These are phyloP conservation scores for Chaetomium fimeti DNA, from an alignment of 495 filamentous ascomycete genomes.

Conservation along the genomic window DNA sequence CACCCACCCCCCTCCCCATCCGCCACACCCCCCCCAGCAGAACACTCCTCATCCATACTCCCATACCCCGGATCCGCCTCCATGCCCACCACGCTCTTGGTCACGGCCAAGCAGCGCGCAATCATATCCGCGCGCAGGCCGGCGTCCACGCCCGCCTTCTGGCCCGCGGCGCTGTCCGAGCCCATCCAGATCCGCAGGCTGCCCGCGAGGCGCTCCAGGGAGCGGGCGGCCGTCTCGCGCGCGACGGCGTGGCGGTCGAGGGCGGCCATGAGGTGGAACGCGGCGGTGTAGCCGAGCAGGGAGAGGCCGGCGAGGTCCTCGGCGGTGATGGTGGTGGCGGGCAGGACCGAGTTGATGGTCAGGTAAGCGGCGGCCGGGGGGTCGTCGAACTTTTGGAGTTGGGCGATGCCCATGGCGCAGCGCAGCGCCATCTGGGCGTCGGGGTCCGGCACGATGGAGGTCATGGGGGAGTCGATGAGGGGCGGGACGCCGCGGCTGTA, in stretches of 20 bases:
- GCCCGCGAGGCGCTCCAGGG: slow-evolving; percentile 54
- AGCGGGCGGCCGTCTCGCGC: slow-evolving; percentile 43
- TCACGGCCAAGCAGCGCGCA: slow-evolving; percentile 49
- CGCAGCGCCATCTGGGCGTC: slow-evolving; percentile 72
- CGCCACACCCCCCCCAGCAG: slow-evolving; percentile 18
- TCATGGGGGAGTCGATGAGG: slow-evolving; percentile 32
- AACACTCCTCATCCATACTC: slow-evolving; percentile 45
- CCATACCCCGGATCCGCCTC: slow-evolving; percentile 54
- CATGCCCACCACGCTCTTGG: slow-evolving; percentile 53
- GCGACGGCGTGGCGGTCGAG: slow-evolving; percentile 55
- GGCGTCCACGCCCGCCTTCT: slow-evolving; percentile 37
- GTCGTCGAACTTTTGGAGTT: slow-evolving; percentile 54
- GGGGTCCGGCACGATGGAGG: slow-evolving; percentile 46
- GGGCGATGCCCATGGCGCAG: slow-evolving; percentile 76
- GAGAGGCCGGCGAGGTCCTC: slow-evolving; percentile 60
- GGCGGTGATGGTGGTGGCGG: slow-evolving; percentile 18
- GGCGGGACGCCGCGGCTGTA: slow-evolving; percentile 29
- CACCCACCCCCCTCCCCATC: slow-evolving; percentile 12
- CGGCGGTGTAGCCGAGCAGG: slow-evolving; percentile 73
- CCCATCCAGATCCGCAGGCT: slow-evolving; percentile 57
- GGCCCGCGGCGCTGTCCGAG: slow-evolving; percentile 33
- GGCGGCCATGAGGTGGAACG: slow-evolving; percentile 67
- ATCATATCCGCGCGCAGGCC: slow-evolving; percentile 49
- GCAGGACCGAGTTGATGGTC: slow-evolving; percentile 49
- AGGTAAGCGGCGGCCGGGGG: slow-evolving; percentile 43